These are phyloP conservation scores for Aphanocladium album DNA, from an alignment of 2,329 filamentous ascomycete genomes.

Conservation along the genomic window DNA sequence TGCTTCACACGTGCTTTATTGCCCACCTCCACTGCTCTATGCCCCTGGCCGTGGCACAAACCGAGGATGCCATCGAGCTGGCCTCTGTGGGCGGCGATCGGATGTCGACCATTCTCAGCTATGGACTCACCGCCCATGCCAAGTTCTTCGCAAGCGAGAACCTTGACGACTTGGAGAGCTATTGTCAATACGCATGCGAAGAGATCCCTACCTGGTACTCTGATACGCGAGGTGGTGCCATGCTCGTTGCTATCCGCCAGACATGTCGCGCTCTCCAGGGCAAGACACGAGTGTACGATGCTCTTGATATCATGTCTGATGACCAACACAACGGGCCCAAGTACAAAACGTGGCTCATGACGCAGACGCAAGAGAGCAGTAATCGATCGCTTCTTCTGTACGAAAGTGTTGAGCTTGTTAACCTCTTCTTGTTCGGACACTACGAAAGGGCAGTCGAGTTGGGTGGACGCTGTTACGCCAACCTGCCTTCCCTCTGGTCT, in stretches of 20 bases:
- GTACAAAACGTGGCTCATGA: slow-evolving; percentile 56
- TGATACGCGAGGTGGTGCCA: slow-evolving; percentile 65
- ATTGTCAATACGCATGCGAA: slow-evolving; percentile 66
- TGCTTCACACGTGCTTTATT: slow-evolving; percentile 64
- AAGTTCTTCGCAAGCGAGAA: slow-evolving; percentile 68
- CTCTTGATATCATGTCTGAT: slow-evolving; percentile 59
- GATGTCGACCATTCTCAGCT: slow-evolving; percentile 65
- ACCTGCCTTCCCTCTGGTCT: slow-evolving; percentile 51
- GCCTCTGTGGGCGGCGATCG: slow-evolving; percentile 64
- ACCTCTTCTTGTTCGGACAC: slow-evolving; percentile 58
- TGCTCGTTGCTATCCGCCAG: slow-evolving; percentile 63
- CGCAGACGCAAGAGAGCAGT: slow-evolving; percentile 52
- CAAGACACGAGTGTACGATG: slow-evolving; percentile 54
- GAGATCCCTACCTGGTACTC: slow-evolving; percentile 68
- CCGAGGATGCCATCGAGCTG: slow-evolving; percentile 63
- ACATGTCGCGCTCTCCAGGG: slow-evolving; percentile 66
- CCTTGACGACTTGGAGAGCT: slow-evolving; percentile 62
- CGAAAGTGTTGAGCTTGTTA: slow-evolving; percentile 59
- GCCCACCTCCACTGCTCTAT: slow-evolving; percentile 65
- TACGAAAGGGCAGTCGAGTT: slow-evolving; percentile 55
- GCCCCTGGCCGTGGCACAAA: slow-evolving; percentile 49
- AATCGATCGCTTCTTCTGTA: slow-evolving; percentile 64
- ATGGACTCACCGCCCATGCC: slow-evolving; percentile 61
- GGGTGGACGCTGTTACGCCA: slow-evolving; percentile 45
- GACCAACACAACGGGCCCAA: slow-evolving; percentile 54